phyloP scores from a whole-genome alignment of 768 basidiomycete species.

The Phaeotremella skinneri region DNA sequence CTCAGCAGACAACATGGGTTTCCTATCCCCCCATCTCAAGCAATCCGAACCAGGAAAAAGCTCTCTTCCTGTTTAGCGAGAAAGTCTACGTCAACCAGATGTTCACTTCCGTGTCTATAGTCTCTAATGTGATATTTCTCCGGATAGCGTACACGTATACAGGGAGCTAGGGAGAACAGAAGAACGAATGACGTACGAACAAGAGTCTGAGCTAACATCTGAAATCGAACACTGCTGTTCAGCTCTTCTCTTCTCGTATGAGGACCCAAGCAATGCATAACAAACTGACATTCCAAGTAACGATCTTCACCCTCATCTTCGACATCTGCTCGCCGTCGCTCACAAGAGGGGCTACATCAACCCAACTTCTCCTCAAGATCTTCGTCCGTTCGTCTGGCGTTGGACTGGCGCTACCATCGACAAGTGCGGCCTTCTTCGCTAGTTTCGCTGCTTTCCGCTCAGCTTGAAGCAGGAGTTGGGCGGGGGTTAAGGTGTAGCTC shows the following conservation, averaged over 20 bases:
- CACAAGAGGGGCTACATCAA: constrained; percentile 8
- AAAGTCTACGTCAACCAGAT: constrained; percentile 1
- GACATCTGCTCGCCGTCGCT: not conserved
- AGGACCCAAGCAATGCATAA: not conserved
- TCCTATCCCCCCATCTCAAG: constrained; percentile 69
- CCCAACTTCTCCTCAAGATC: constrained; percentile 43
- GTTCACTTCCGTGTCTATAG: too few species aligned
- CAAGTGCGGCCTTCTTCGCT: constrained; percentile 36
- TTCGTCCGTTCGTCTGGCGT: constrained; percentile 16
- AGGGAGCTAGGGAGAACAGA: too few species aligned
- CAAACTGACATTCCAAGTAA: constrained; percentile 49
- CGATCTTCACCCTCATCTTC: constrained; percentile 29
- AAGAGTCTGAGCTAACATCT: constrained; percentile 50
- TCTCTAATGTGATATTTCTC: too few species aligned
- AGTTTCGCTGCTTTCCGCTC: constrained; percentile 40
- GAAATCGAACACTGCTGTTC: not conserved
- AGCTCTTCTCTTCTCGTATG: constrained; percentile 1
- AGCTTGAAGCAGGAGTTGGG: constrained; percentile 30
- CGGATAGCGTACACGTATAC: too few species aligned
- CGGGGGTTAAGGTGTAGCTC: constrained; percentile 32
- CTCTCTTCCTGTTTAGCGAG: constrained; percentile 37
- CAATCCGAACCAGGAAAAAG: constrained; percentile 59
- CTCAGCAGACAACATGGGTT: constrained; percentile 73
- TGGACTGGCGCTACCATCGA: constrained; percentile 4
- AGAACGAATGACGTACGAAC: constrained; percentile 34